Conservation (phyloP, 2,329 filamentous ascomycete species). For the Penicillium verrucosum region DNA sequence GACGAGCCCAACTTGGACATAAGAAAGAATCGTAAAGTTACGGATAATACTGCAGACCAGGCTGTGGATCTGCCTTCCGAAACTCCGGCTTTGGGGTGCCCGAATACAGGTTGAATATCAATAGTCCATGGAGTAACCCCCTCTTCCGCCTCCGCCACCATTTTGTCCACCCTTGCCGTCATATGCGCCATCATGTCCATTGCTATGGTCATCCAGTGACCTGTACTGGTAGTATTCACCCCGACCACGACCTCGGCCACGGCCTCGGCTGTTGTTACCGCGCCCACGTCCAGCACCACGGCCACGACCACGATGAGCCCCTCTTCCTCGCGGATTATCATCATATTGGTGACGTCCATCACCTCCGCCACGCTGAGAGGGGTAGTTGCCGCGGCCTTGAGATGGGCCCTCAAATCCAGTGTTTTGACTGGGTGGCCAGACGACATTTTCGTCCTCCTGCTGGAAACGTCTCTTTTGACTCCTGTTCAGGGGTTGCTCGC, state of each 20-base stretch:
- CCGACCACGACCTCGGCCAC: conserved; percentile 49
- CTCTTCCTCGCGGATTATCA: conserved; percentile 39
- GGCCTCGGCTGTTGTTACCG: conserved; percentile 38
- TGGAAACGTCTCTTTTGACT: conserved; percentile 56
- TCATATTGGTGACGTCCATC: conserved; percentile 41
- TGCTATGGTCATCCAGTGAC: conserved; percentile 61
- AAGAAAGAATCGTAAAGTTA: not conserved
- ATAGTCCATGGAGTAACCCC: conserved; percentile 42
- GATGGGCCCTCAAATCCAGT: conserved; percentile 24
- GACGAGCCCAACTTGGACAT: not conserved
- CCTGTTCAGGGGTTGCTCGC: conserved; percentile 56
- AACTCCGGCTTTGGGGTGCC: not conserved
- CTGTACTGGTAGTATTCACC: conserved; percentile 56
- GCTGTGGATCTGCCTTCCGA: not conserved
- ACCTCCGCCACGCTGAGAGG: conserved; percentile 31
- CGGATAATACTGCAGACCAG: not conserved
- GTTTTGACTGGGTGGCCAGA: conserved; percentile 27
- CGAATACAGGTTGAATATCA: conserved; percentile 17
- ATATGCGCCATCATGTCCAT: conserved; percentile 30
- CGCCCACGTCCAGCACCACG: conserved; percentile 41
- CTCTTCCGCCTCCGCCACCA: conserved; percentile 16
- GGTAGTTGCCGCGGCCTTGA: conserved; percentile 21
- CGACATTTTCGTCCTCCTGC: conserved; percentile 55
- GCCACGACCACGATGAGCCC: conserved; percentile 33
- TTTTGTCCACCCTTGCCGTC: conserved; percentile 30